A percentile compares a stretch with the other conserved stretches of the same genome.
Evolutionary conservation across 2,329 filamentous ascomycete species (phyloP).

Genomic region (Furcasterigmium furcatum): DNA sequence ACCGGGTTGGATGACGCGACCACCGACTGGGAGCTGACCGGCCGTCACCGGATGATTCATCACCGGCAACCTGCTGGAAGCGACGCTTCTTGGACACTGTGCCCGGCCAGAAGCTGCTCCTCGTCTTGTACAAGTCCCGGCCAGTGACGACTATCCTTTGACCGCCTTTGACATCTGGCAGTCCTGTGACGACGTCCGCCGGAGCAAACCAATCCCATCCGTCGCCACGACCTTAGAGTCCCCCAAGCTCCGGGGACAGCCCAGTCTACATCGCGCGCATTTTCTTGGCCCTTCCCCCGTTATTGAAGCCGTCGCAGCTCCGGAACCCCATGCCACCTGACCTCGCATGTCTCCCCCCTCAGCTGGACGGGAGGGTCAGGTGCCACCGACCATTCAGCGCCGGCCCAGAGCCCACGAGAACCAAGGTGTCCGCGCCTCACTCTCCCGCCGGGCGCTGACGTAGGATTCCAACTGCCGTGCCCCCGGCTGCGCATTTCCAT

Average conservation of each 20-base stretch:
- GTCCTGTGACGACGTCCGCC: not conserved
- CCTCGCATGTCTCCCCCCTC: not conserved
- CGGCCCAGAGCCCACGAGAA: slow-evolving; percentile 2
- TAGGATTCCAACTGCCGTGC: not conserved
- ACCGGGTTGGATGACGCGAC: not conserved
- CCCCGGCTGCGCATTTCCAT: not conserved
- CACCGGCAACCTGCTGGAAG: not conserved
- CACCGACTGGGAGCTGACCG: too few relatives aligned
- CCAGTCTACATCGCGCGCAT: too few relatives aligned
- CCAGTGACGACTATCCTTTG: not conserved
- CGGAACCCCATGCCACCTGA: too few relatives aligned
- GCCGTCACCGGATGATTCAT: slow-evolving; percentile 2
- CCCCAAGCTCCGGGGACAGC: too few relatives aligned
- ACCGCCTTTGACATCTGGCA: not conserved
- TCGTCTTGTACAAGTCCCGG: not conserved
- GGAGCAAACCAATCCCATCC: not conserved
- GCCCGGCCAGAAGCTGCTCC: not conserved
- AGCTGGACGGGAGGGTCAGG: not conserved
- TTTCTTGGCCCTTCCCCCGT: too few relatives aligned
- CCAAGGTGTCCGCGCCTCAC: too few relatives aligned
- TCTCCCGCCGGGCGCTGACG: too few relatives aligned
- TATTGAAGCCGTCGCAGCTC: too few relatives aligned
- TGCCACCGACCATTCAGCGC: slow-evolving; percentile 1
- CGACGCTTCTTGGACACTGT: not conserved
- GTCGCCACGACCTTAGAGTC: not conserved